Evolutionary conservation across 805 yeast genomes (phyloP).

Genomic region (Kuraishia ogatae): DNA sequence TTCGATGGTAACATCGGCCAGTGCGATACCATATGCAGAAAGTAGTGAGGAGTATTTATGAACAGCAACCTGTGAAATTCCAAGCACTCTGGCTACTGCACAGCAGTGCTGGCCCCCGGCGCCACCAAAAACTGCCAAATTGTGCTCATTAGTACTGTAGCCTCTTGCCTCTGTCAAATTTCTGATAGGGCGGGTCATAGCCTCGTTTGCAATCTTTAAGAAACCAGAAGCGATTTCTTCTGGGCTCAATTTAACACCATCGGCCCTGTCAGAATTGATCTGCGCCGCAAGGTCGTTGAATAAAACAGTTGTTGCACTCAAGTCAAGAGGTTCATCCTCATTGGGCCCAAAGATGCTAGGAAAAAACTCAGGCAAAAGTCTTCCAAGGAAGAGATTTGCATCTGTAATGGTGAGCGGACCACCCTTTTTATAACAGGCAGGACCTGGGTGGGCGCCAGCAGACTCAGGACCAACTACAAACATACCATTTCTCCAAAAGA

Average conservation of each 20-base stretch:
- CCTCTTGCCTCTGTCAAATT: slow-evolving; percentile 83
- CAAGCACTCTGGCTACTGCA: slow-evolving; percentile 63
- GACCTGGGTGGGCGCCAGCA: slow-evolving; percentile 86
- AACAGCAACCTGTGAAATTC: slow-evolving; percentile 58
- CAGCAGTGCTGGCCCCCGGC: slow-evolving; percentile 92
- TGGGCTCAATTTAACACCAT: slow-evolving; percentile 31
- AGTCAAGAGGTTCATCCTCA: slow-evolving; percentile 63
- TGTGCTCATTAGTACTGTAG: slow-evolving; percentile 52
- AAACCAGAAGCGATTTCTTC: slow-evolving; percentile 78
- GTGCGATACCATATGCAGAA: slow-evolving; percentile 82
- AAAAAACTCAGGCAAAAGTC: slow-evolving; percentile 65
- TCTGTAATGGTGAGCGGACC: slow-evolving; percentile 84
- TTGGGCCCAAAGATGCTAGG: slow-evolving; percentile 80
- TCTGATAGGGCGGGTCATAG: slow-evolving; percentile 88
- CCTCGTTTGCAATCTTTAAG: slow-evolving; percentile 73
- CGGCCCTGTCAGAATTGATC: slow-evolving; percentile 40
- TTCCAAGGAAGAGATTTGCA: slow-evolving; percentile 67
- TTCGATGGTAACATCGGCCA: slow-evolving; percentile 81
- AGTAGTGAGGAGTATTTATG: slow-evolving; percentile 79
- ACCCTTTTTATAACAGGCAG: slow-evolving; percentile 77
- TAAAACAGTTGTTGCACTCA: slow-evolving; percentile 36
- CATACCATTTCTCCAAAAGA: slow-evolving; percentile 60
- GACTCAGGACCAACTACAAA: slow-evolving; percentile 83
- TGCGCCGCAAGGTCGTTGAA: slow-evolving; percentile 44
- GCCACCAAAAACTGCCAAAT: slow-evolving; percentile 82